These are phyloP conservation scores for Cicer bijugum DNA, from an alignment of 306 rosid species.

Conservation along the genomic window DNA sequence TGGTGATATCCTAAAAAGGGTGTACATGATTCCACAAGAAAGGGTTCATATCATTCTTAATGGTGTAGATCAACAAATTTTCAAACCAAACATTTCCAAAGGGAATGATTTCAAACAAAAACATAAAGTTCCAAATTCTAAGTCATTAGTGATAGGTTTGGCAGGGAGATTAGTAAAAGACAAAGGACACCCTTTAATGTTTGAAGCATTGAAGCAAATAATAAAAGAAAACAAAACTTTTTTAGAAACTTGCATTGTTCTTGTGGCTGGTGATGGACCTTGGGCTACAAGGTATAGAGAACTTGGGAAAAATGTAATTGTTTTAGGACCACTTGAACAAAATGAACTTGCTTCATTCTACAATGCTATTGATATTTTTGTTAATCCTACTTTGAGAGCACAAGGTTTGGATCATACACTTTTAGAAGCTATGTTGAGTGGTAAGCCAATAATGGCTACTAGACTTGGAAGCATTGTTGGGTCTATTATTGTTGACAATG, in stretches of 20 bases:
- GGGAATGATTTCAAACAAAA: conserved; percentile 53
- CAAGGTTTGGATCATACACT: conserved; percentile 68
- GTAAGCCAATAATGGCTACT: conserved; percentile 74
- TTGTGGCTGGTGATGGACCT: conserved; percentile 83
- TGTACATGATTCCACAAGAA: conserved; percentile 74
- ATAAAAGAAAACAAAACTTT: conserved; percentile 54
- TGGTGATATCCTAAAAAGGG: conserved; percentile 70
- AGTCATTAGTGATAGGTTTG: conserved; percentile 62
- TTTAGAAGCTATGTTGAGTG: conserved; percentile 65
- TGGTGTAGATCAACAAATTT: conserved; percentile 67
- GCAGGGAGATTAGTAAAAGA: conserved; percentile 80
- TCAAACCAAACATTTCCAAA: conserved; percentile 56
- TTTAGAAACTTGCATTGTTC: conserved; percentile 49
- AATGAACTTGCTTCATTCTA: conserved; percentile 58
- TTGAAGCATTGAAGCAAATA: conserved; percentile 63
- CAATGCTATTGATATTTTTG: conserved; percentile 36
- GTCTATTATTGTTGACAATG: conserved; percentile 59
- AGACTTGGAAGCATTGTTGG: conserved; percentile 75
- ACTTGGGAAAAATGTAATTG: conserved; percentile 57
- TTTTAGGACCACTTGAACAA: conserved; percentile 70
- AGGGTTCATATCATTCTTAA: conserved; percentile 74
- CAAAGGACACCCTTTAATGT: conserved; percentile 77
- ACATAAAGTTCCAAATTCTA: conserved; percentile 53
- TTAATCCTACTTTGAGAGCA: conserved; percentile 46
- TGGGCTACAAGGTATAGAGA: conserved; percentile 74